Evolutionary conservation across 805 yeast genomes (phyloP), one percentile per base, ranked within the genome.

Genomic region (Nakazawaea sp.): DNA sequence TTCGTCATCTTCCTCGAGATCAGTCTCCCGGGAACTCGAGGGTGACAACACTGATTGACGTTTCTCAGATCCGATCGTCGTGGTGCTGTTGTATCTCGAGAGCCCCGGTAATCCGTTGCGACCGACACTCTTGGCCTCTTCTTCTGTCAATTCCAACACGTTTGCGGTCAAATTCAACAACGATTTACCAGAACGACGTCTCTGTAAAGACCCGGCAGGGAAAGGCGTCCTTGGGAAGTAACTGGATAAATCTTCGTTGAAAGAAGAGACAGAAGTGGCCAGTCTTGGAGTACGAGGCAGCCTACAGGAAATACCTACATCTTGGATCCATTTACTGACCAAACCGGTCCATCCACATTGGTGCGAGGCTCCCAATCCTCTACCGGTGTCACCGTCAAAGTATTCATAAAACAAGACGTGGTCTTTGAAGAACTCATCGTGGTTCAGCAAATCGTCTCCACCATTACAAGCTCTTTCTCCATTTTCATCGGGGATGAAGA

Each of bases 331-430:
- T 60, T 90, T 83, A 30, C 95, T 95, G 36, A 87, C 92, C 32
- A 89, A 68, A 0, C 95, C 89, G 1, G 96, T 88, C 97, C 97
- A 88, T 10, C 97, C 97, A 67, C 88, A 81, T 62, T 88, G 97
- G 64, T 89, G 96, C 36, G 88, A 78, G 2, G 96, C 87, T 24
- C 97, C 97, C 40, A 88, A 62, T 5, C 96, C 97, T 47, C 95
- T 73, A 27, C 97, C 97, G 2, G 92, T 82, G 55, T 88, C 97
- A 47, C 95, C 96, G 51, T 88, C 94, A 55, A 88, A 88, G 56
- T 81, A 88, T 63, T 88, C 97, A 55, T 75, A 83, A 55, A 85
- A 88, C 44, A 83, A 80, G 30, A 85, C 72, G 45, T 74, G 72
- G 43, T 87, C 95, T 49, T 72, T 74, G 66, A 86, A 89, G 54